phyloP scores from a whole-genome alignment of 768 basidiomycete species.

The Lanmaoa rubissima region DNA sequence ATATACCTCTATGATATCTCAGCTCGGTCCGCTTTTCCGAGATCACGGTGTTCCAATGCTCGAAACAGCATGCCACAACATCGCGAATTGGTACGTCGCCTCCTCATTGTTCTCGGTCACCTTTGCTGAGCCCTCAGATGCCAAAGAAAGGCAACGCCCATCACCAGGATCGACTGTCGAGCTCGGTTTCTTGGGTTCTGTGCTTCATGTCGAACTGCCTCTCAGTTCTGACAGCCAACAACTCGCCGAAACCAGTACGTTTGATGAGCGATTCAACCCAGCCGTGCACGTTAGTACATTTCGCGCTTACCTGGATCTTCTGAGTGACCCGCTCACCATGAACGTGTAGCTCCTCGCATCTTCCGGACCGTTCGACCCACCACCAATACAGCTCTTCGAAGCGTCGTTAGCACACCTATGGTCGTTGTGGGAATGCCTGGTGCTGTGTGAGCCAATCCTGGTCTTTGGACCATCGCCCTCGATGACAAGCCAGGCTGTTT shows the following conservation, averaged over 20 bases:
- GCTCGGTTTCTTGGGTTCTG: constrained; percentile 80
- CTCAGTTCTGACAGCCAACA: constrained; percentile 70
- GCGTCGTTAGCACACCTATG: constrained; percentile 64
- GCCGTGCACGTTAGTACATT: constrained; percentile 42
- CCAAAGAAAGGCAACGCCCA: constrained; percentile 76
- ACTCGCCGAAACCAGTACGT: constrained; percentile 51
- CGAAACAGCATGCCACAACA: constrained; percentile 83
- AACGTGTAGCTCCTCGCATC: constrained; percentile 64
- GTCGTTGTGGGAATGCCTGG: constrained; percentile 92
- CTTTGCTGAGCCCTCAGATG: constrained; percentile 16
- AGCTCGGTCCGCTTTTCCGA: constrained; percentile 74
- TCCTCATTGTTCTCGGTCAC: not conserved
- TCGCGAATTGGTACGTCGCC: constrained; percentile 71
- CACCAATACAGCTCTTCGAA: constrained; percentile 60
- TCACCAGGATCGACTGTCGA: constrained; percentile 63
- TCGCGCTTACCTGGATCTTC: not conserved
- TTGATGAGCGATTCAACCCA: constrained; percentile 53
- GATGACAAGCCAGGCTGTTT: constrained; percentile 81
- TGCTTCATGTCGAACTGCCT: constrained; percentile 73
- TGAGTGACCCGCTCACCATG: not conserved
- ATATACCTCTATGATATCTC: constrained; percentile 63
- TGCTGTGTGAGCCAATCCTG: constrained; percentile 87
- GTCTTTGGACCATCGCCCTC: constrained; percentile 79
- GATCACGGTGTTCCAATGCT: constrained; percentile 76
- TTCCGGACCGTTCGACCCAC: constrained; percentile 54